Evolutionary conservation across 176 grass and related monocot species (phyloP).

Genomic region (Phoenix roebelenii): DNA sequence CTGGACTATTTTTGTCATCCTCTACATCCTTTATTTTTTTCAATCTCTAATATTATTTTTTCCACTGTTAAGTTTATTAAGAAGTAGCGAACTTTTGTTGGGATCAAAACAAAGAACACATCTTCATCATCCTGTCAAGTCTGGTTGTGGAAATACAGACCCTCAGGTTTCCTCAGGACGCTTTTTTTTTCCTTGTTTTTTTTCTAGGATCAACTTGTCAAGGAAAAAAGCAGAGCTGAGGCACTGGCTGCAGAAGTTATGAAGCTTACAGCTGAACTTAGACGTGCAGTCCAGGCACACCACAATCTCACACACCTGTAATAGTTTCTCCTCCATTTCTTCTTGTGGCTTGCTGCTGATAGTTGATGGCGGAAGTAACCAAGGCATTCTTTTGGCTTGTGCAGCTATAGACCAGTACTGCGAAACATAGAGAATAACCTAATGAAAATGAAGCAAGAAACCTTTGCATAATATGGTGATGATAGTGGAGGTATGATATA

Average conservation of each 20-base stretch:
- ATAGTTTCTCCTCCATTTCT: slow-evolving; percentile 16
- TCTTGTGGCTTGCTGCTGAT: not conserved
- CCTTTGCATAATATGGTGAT: slow-evolving; percentile 46
- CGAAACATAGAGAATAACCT: slow-evolving; percentile 71
- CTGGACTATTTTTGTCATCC: no score
- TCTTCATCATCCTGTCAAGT: no score
- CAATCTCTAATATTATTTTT: no score
- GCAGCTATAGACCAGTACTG: slow-evolving; percentile 80
- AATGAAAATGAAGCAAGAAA: slow-evolving; percentile 99
- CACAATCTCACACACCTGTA: slow-evolving; percentile 68
- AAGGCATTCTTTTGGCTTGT: slow-evolving; percentile 10
- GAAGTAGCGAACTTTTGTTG: no score
- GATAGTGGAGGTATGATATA: not conserved
- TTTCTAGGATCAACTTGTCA: slow-evolving; percentile 57
- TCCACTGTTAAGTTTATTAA: no score
- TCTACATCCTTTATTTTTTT: no score
- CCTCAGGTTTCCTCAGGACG: no score
- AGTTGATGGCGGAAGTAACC: no score
- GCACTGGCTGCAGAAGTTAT: slow-evolving; percentile 56
- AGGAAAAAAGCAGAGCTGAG: slow-evolving; percentile 70
- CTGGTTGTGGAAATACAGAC: no score
- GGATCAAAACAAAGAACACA: no score
- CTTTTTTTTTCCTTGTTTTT: not conserved
- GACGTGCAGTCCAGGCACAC: slow-evolving; percentile 53
- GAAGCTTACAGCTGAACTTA: slow-evolving; percentile 81